These are phyloP conservation scores for Flaveria trinervia DNA, from an alignment of 129 eudicot genomes.

Conservation along the genomic window DNA sequence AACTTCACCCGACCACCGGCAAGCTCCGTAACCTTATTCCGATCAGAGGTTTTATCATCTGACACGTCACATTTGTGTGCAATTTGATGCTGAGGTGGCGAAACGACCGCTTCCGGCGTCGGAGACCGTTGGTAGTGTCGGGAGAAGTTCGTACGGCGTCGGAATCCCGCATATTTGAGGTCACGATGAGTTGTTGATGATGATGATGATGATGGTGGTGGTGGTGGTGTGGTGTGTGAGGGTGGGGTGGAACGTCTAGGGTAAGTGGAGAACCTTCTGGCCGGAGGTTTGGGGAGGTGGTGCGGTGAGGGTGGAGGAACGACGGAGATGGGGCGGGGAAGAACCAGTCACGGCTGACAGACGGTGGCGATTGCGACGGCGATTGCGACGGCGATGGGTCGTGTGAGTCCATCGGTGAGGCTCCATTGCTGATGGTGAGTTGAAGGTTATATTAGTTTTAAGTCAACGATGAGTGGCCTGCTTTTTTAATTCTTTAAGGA, in stretches of 20 bases:
- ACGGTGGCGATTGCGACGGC: conserved; percentile 25
- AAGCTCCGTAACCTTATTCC: conserved; percentile 24
- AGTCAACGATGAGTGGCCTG: conserved; percentile 30
- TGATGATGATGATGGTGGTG: conserved; percentile 4
- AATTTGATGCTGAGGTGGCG: conserved; percentile 8
- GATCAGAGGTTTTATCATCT: conserved; percentile 20
- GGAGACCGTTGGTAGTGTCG: conserved; percentile 25
- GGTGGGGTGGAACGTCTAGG: conserved; percentile 30
- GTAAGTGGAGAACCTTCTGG: conserved; percentile 59
- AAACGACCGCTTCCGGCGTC: conserved; percentile 16
- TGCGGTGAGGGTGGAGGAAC: conserved; percentile 40
- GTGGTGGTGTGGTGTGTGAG: background rate
- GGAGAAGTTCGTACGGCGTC: conserved; percentile 46
- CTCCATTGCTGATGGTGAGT: conserved; percentile 11
- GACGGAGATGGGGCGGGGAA: conserved; percentile 65
- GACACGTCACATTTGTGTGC: conserved; percentile 36
- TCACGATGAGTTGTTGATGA: conserved; percentile 24
- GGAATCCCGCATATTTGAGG: conserved; percentile 38
- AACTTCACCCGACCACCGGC: conserved; percentile 37
- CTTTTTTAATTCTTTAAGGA: background rate
- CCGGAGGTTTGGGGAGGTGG: conserved; percentile 39
- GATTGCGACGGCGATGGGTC: conserved; percentile 20
- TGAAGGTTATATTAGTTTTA: conserved; percentile 3
- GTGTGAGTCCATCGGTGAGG: conserved; percentile 38
- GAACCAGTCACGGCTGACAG: conserved; percentile 70